Base-by-base conservation (phyloP, 1,139 yeast species). In the Suhomyces coccinellae region DNA sequence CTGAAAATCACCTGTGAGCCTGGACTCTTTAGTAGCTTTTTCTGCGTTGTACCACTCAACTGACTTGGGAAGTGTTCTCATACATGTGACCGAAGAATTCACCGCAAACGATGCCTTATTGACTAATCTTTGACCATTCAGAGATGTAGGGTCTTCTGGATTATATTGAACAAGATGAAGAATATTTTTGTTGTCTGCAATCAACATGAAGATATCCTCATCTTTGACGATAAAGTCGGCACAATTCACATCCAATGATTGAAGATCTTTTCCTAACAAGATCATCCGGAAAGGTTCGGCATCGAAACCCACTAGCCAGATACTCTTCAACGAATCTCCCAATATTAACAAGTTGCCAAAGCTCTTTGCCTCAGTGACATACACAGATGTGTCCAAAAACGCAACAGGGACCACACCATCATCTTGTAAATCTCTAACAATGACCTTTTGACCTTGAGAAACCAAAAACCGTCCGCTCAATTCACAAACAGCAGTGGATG, bases 211-310 rank as follows among this genome's bases (percentile, higher is more conserved):
- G 5, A 91, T 67, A 42, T 85, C 87, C 14, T 86, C 86, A 49
- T 84, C 86, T 50, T 81, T 79, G 14, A 84, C 80, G 29, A 89
- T 67, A 60, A 88, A 88, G 51, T 90, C 98, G 2, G 86, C 78
- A 54, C 82, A 77, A 45, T 66, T 71, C 1, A 87, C 86, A 55
- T 83, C 86, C 35, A 86, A 67, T 14, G 75, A 65, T 28, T 80
- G 77, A 33, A 80, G 73, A 61, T 91, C 96, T 57, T 86, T 87
- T 8, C 96, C 93, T 44, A 95, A 67, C 52, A 79, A 66, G 22
- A 88, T 74, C 85, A 93, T 83, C 52, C 97, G 72, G 63, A 87
- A 91, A 1, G 99, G 99, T 57, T 93, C 97, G 3, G 95, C 93
- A 60, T 91, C 96, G 65, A 90, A 91, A 1, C 97, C 98, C 22